Conservation (phyloP, 2,329 filamentous ascomycete species). For the Sphaerulina vaccinii region DNA sequence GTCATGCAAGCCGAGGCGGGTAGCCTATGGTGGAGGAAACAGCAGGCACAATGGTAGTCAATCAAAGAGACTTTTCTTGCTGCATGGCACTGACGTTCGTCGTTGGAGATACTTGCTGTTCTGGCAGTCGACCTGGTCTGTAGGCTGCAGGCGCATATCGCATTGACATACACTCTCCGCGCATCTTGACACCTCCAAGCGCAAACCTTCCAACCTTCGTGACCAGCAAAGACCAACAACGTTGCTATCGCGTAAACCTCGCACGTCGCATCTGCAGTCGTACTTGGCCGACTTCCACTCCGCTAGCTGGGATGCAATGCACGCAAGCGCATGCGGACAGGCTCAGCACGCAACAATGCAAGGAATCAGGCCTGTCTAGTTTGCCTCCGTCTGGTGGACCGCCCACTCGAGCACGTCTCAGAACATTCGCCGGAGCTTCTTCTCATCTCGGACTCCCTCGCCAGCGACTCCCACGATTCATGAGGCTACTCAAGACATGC, state of each 20-base stretch:
- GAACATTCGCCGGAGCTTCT: conserved; percentile 4
- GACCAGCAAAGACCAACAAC: background rate
- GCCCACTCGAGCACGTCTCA: background rate
- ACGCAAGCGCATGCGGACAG: conserved; percentile 10
- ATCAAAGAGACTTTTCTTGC: no score
- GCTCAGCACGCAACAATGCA: conserved; percentile 18
- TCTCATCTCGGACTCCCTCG: conserved; percentile 6
- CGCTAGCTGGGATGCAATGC: conserved; percentile 8
- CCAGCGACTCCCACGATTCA: background rate
- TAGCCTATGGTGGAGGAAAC: no score
- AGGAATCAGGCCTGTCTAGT: conserved; percentile 5
- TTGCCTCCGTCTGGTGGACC: background rate
- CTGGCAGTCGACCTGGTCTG: no score
- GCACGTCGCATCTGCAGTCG: conserved; percentile 5
- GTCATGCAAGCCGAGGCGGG: no score
- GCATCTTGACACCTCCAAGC: background rate
- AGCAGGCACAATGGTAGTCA: no score
- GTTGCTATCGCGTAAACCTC: background rate
- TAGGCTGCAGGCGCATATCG: no score
- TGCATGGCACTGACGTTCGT: no score
- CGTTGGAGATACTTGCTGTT: no score
- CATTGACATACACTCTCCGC: no score
- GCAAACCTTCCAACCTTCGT: background rate
- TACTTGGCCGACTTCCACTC: conserved; percentile 1
- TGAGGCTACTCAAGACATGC: background rate